phyloP scores from a whole-genome alignment of 805 yeast genomes.

The Diddensiella transvaalensis region DNA sequence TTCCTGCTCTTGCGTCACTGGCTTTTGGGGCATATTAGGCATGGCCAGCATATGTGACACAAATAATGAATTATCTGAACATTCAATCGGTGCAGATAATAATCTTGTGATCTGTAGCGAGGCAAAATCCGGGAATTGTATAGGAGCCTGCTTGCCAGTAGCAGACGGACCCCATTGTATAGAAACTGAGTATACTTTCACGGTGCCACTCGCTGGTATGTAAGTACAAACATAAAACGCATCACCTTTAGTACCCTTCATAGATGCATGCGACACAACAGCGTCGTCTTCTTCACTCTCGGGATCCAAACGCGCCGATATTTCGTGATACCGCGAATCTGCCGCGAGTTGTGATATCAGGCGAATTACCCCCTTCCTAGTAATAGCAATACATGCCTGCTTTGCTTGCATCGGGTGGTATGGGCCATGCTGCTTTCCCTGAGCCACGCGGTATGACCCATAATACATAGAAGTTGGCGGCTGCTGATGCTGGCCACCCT shows the following conservation, averaged over 20 bases:
- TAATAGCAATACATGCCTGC: conserved; percentile 65
- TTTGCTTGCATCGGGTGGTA: conserved; percentile 65
- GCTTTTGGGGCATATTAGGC: conserved; percentile 15
- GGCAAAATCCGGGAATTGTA: conserved; percentile 11
- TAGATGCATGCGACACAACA: conserved; percentile 27
- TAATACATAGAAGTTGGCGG: conserved; percentile 18
- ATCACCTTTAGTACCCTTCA: conserved; percentile 26
- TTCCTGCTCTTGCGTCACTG: conserved; percentile 3
- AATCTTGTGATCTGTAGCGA: conserved; percentile 11
- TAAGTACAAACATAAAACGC: conserved; percentile 30
- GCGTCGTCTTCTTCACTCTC: conserved; percentile 20
- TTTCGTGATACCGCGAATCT: conserved; percentile 21
- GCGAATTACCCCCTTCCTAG: conserved; percentile 52
- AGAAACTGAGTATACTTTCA: conserved; percentile 28
- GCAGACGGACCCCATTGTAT: conserved; percentile 29
- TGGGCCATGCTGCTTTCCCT: conserved; percentile 56
- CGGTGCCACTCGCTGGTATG: conserved; percentile 17
- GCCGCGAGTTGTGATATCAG: conserved; percentile 21
- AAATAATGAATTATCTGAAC: conserved; percentile 8
- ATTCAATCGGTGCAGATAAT: conserved; percentile 9
- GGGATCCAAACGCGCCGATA: conserved; percentile 48
- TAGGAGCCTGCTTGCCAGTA: conserved; percentile 7
- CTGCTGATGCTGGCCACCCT: conserved; percentile 8
- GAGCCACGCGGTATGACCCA: conserved; percentile 51
- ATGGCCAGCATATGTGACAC: conserved; percentile 17